These are phyloP conservation scores for Selaginella tamariscina DNA, from an alignment of 75 land plant species.

Conservation along the genomic window DNA sequence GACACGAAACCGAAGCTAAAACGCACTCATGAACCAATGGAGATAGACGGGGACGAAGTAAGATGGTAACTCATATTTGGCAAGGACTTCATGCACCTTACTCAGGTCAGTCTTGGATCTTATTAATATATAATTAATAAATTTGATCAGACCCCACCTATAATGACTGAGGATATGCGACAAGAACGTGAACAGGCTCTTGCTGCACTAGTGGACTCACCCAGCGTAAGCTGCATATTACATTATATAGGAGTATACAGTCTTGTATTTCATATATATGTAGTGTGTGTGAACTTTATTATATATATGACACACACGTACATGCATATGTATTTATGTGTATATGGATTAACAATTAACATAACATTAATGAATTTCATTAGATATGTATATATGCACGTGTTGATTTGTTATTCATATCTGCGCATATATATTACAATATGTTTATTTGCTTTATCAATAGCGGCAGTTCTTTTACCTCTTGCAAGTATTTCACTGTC, in stretches of 20 bases:
- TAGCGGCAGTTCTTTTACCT: constrained; percentile 46
- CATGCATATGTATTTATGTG: background rate
- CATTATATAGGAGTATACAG: too few relatives aligned
- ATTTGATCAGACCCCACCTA: constrained; percentile 55
- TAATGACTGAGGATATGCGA: constrained; percentile 98
- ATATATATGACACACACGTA: too few relatives aligned
- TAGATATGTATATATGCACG: constrained; percentile 16
- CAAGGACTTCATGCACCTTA: constrained; percentile 76
- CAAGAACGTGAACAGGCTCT: constrained; percentile 75
- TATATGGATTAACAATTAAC: too few relatives aligned
- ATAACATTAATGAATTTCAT: background rate
- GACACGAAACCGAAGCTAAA: too few relatives aligned
- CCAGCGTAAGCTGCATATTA: too few relatives aligned
- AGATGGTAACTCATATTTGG: constrained; percentile 55
- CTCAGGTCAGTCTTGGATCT: constrained; percentile 45
- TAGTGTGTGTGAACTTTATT: constrained; percentile 21
- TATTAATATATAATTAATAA: background rate
- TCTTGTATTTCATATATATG: too few relatives aligned
- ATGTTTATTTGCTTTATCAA: constrained; percentile 52
- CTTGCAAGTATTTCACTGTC: constrained; percentile 29
- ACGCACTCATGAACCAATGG: too few relatives aligned
- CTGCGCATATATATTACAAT: constrained; percentile 44
- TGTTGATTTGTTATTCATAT: constrained; percentile 40
- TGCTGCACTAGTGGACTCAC: constrained; percentile 43
- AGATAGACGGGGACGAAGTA: too few relatives aligned